These are phyloP conservation scores for Brasilioporus rufonigricans DNA, from an alignment of 768 basidiomycete species.

Conservation along the genomic window DNA sequence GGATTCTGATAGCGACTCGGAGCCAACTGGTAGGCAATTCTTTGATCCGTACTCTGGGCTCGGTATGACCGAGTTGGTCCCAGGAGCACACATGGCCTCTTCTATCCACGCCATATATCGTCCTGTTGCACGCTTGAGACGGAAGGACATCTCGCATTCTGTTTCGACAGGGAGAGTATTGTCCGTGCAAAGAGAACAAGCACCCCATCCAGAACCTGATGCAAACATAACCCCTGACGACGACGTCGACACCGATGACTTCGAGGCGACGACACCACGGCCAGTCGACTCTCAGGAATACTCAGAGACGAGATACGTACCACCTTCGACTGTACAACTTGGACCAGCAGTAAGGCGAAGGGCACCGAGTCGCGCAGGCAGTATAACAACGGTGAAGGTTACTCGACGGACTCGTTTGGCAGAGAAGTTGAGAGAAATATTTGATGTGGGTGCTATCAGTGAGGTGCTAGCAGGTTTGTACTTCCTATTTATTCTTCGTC, in stretches of 20 bases:
- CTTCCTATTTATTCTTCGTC: not conserved
- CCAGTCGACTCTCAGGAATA: slow-evolving; percentile 25
- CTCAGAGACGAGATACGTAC: not conserved
- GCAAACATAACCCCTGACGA: slow-evolving; percentile 42
- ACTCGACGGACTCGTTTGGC: slow-evolving; percentile 73
- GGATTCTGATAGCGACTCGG: slow-evolving; percentile 69
- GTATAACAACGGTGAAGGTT: slow-evolving; percentile 71
- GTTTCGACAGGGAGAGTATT: slow-evolving; percentile 8
- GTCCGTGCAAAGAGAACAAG: slow-evolving; percentile 18
- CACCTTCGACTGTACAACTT: slow-evolving; percentile 14
- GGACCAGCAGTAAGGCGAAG: slow-evolving; percentile 23
- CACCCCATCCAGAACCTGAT: slow-evolving; percentile 33
- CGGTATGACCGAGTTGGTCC: slow-evolving; percentile 2
- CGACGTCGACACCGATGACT: slow-evolving; percentile 56
- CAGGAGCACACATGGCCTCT: slow-evolving; percentile 61
- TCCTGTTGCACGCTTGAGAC: slow-evolving; percentile 67
- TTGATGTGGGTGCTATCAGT: slow-evolving; percentile 73
- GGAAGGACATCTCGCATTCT: slow-evolving; percentile 30
- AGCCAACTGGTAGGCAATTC: slow-evolving; percentile 36
- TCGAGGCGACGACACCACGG: slow-evolving; percentile 51
- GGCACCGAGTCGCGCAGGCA: slow-evolving; percentile 45
- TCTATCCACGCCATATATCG: slow-evolving; percentile 89
- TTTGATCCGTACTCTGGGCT: slow-evolving; percentile 7
- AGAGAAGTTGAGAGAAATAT: slow-evolving; percentile 86
- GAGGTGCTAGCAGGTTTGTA: slow-evolving; percentile 80